Percentiles rank a stretch among this genome's conserved stretches.
Evolutionary conservation across 2,329 filamentous ascomycete genomes (phyloP).

Genomic region (Cladosporium sp.): DNA sequence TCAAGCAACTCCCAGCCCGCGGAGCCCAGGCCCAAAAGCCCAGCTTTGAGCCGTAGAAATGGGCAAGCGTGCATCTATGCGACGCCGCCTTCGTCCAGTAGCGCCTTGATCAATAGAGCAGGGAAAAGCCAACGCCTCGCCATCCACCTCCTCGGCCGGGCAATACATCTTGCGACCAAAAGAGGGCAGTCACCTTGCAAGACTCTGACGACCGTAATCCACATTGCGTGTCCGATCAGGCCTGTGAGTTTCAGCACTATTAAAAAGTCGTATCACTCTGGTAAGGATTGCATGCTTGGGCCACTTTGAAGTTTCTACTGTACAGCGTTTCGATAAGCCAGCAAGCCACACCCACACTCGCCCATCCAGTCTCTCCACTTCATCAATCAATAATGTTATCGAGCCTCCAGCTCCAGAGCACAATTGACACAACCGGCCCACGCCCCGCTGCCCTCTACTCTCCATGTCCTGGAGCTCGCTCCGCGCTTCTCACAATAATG

Average conservation of each 20-base stretch:
- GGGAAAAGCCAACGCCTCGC: not conserved
- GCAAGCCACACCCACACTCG: not conserved
- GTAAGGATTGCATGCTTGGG: not conserved
- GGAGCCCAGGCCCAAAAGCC: not conserved
- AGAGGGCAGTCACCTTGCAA: not conserved
- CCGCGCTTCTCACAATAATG: too few species aligned
- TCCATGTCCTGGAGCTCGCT: too few species aligned
- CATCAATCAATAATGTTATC: too few species aligned
- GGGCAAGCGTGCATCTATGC: constrained; percentile 3
- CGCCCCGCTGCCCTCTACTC: too few species aligned
- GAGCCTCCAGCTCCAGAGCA: too few species aligned
- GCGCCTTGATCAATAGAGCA: not conserved
- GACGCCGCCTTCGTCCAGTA: not conserved
- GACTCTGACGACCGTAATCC: not conserved
- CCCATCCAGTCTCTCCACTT: not conserved
- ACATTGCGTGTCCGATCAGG: not conserved
- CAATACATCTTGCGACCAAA: not conserved
- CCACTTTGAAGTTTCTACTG: not conserved
- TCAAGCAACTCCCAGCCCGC: not conserved
- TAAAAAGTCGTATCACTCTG: not conserved
- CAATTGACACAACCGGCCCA: too few species aligned
- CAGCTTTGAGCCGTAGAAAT: not conserved
- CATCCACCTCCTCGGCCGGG: not conserved
- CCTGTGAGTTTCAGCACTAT: not conserved
- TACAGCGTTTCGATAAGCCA: not conserved